Evolutionary conservation across 495 filamentous ascomycete species (phyloP).

Genomic region (Penicillium coffeae): DNA sequence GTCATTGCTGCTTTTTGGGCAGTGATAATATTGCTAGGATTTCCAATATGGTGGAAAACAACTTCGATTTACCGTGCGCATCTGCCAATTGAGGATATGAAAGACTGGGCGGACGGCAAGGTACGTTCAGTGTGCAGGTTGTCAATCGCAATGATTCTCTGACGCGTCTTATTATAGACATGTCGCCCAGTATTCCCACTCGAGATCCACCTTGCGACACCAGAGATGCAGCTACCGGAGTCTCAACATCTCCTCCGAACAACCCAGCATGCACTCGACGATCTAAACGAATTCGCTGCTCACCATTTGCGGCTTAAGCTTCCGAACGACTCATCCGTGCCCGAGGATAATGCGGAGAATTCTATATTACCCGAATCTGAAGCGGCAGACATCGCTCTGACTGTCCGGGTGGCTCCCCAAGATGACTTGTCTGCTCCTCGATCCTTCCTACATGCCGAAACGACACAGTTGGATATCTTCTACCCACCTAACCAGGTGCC

Average conservation of each 20-base stretch:
- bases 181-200: conserved; percentile 88
- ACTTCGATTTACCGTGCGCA: conserved; percentile 88
- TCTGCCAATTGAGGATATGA: conserved; percentile 82
- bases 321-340: conserved; percentile 37
- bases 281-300: conserved; percentile 86
- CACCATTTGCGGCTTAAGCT: conserved; percentile 80
- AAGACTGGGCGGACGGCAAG: conserved; percentile 89
- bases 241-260: conserved; percentile 72
- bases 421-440: conserved; percentile 48
- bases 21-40: conserved; percentile 75
- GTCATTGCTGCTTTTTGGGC: conserved; percentile 91
- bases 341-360: conserved; percentile 2
- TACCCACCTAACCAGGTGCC: conserved; percentile 75
- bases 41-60: conserved; percentile 97
- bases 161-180: conserved; percentile 47
- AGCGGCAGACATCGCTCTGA: conserved; percentile 57
- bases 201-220: conserved; percentile 72
- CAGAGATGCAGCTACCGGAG: conserved; percentile 62
- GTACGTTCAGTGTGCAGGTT: conserved; percentile 55
- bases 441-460: conserved; percentile 62
- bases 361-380: conserved; percentile 10
- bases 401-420: conserved; percentile 63
- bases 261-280: conserved; percentile 87
- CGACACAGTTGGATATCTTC: conserved; percentile 70
- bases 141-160: conserved; percentile 9